Conservation (phyloP, 148 eudicot genomes). For the Rhododendron ovatum region DNA sequence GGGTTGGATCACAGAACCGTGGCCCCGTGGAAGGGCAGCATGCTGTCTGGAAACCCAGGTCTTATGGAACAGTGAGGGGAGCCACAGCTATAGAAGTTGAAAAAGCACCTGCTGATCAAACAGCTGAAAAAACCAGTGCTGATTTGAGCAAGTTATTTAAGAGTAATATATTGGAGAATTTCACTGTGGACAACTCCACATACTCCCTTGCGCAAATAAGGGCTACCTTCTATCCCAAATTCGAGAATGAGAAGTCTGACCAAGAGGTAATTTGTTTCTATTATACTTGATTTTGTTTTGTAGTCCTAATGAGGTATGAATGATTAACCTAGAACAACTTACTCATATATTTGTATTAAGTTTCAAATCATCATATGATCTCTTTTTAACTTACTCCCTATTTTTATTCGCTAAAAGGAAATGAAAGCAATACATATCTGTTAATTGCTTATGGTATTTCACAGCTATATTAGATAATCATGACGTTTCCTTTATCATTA, state of each 20-base stretch:
- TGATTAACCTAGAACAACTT: background rate
- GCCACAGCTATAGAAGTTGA: slow-evolving; percentile 22
- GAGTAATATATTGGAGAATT: slow-evolving; percentile 51
- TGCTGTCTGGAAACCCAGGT: slow-evolving; percentile 54
- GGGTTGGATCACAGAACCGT: slow-evolving; percentile 26
- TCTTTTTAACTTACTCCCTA: background rate
- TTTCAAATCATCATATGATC: background rate
- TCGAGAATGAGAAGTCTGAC: slow-evolving; percentile 98
- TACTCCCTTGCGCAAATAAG: slow-evolving; percentile 74
- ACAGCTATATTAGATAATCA: background rate
- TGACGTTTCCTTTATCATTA: background rate
- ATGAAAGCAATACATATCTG: background rate
- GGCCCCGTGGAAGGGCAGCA: slow-evolving; percentile 32
- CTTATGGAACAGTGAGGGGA: slow-evolving; percentile 47
- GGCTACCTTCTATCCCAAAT: slow-evolving; percentile 95
- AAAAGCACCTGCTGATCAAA: slow-evolving; percentile 22
- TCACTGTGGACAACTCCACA: slow-evolving; percentile 70
- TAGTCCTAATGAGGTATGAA: background rate
- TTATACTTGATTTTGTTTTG: background rate
- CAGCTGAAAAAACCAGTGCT: slow-evolving; percentile 22
- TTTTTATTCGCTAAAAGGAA: background rate
- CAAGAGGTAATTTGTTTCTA: slow-evolving; percentile 58
- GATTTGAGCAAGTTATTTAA: slow-evolving; percentile 33
- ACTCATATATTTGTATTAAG: background rate
- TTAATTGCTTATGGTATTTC: slow-evolving; percentile 1